Conservation (phyloP, 2,329 filamentous ascomycete species). For the Fusarium kyushuense region DNA sequence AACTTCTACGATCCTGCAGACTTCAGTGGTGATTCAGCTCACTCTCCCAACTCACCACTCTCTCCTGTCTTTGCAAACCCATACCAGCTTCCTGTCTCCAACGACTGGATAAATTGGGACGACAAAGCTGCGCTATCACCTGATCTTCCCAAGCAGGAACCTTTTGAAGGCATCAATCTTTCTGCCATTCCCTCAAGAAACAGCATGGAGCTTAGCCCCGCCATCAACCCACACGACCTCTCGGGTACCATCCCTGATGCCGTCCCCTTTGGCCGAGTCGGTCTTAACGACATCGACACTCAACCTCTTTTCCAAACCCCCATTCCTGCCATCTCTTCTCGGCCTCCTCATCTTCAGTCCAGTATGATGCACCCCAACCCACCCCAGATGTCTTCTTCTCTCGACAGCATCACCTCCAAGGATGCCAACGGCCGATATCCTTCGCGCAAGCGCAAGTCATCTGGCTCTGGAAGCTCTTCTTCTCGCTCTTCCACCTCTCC, state of each 20-base stretch:
- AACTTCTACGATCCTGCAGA: slow-evolving; percentile 48
- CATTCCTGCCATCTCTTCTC: slow-evolving; percentile 46
- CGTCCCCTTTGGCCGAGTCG: slow-evolving; percentile 46
- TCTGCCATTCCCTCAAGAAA: slow-evolving; percentile 45
- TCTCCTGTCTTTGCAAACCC: slow-evolving; percentile 47
- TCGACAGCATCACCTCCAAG: slow-evolving; percentile 32
- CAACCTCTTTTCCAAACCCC: slow-evolving; percentile 48
- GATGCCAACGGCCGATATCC: slow-evolving; percentile 43
- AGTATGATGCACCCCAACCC: slow-evolving; percentile 42
- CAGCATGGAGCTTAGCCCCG: slow-evolving; percentile 48
- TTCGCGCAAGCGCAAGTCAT: slow-evolving; percentile 52
- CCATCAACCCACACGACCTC: slow-evolving; percentile 48
- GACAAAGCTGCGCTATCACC: slow-evolving; percentile 48
- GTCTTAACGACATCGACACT: slow-evolving; percentile 47
- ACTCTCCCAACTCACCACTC: slow-evolving; percentile 47
- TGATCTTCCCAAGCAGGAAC: slow-evolving; percentile 47
- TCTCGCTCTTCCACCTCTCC: slow-evolving; percentile 58
- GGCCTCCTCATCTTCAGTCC: slow-evolving; percentile 41
- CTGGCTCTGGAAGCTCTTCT: slow-evolving; percentile 47
- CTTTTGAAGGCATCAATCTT: slow-evolving; percentile 46
- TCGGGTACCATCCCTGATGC: slow-evolving; percentile 44
- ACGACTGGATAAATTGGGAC: slow-evolving; percentile 48
- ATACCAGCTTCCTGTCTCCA: slow-evolving; percentile 47
- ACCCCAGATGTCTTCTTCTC: slow-evolving; percentile 36
- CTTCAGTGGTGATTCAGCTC: slow-evolving; percentile 47